A percentile compares a stretch with the other conserved stretches of the same genome.
phyloP scores from a whole-genome alignment of 1,284 basidiomycete genomes.

The Ceratobasidium sp. region DNA sequence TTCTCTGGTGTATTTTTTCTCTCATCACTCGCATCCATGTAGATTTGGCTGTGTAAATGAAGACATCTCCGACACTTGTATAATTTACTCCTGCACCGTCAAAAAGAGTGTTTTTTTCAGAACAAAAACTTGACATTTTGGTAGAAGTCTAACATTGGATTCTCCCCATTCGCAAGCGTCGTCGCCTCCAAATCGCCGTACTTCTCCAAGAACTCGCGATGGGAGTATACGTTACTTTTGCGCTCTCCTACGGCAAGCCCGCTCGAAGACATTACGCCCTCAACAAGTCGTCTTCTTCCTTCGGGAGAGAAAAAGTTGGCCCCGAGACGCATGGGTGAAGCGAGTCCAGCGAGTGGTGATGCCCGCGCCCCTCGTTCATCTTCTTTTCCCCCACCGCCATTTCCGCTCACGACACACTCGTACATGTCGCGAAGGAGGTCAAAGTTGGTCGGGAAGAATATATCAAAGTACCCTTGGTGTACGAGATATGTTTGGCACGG shows the following conservation, averaged over 20 bases:
- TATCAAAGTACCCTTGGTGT: conserved; percentile 97
- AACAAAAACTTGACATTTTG: conserved; percentile 90
- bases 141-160: conserved; percentile 88
- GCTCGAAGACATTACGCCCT: conserved; percentile 75
- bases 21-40: conserved; percentile 22
- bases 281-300: conserved; percentile 68
- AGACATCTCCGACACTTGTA: background rate
- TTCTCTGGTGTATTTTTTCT: conserved; percentile 26
- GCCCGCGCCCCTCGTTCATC: conserved; percentile 51
- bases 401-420: conserved; percentile 69
- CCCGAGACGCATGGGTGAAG: conserved; percentile 65
- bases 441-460: conserved; percentile 98
- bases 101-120: conserved; percentile 53
- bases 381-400: conserved; percentile 52
- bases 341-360: conserved; percentile 63
- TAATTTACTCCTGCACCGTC: background rate
- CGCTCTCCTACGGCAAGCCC: conserved; percentile 82
- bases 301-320: conserved; percentile 74
- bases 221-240: conserved; percentile 83
- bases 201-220: conserved; percentile 83
- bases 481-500: conserved; percentile 93
- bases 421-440: conserved; percentile 87
- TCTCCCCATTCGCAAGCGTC: conserved; percentile 78
- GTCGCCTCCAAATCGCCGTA: conserved; percentile 80
- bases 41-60: conserved; percentile 20